These are phyloP conservation scores for Diutina catenulata DNA, from an alignment of 1,139 yeast genomes.

Conservation along the genomic window DNA sequence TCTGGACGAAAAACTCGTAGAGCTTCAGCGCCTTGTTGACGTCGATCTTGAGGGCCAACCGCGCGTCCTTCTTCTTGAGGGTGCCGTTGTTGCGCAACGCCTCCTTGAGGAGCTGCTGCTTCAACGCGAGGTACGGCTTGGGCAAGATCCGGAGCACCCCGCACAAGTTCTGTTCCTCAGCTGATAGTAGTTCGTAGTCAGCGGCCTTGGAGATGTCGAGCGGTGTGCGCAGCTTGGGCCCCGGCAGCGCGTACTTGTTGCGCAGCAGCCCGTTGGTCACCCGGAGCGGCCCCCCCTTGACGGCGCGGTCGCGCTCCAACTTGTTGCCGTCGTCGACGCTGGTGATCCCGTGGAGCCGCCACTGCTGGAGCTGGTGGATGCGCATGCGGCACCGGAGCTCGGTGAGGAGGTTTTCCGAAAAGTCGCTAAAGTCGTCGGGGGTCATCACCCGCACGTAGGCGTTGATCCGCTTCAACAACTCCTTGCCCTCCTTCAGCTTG, in stretches of 20 bases:
- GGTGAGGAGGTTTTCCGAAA: constrained; percentile 57
- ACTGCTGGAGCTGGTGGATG: constrained; percentile 83
- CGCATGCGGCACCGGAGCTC: constrained; percentile 74
- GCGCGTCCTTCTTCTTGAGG: constrained; percentile 71
- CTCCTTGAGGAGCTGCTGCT: constrained; percentile 84
- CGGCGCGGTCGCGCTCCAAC: constrained; percentile 79
- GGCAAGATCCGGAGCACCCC: constrained; percentile 77
- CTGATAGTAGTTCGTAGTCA: constrained; percentile 70
- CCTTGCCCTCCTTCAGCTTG: constrained; percentile 83
- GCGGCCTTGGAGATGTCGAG: constrained; percentile 74
- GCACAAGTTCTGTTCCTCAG: constrained; percentile 81
- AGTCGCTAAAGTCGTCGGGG: constrained; percentile 65
- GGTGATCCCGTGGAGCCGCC: constrained; percentile 84
- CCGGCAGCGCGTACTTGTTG: constrained; percentile 10
- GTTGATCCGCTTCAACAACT: constrained; percentile 58
- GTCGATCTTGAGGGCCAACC: constrained; percentile 76
- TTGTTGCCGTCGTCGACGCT: constrained; percentile 73
- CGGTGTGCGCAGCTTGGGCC: constrained; percentile 32
- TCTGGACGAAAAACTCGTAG: constrained; percentile 84
- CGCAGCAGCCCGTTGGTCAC: constrained; percentile 7
- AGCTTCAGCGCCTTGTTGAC: constrained; percentile 77
- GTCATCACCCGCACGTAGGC: constrained; percentile 76
- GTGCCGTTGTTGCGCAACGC: constrained; percentile 76
- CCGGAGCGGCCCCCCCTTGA: constrained; percentile 19
- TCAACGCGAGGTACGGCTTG: constrained; percentile 86